Base-by-base conservation (phyloP, 441 rosid genomes). In the Brassica hybrid region DNA sequence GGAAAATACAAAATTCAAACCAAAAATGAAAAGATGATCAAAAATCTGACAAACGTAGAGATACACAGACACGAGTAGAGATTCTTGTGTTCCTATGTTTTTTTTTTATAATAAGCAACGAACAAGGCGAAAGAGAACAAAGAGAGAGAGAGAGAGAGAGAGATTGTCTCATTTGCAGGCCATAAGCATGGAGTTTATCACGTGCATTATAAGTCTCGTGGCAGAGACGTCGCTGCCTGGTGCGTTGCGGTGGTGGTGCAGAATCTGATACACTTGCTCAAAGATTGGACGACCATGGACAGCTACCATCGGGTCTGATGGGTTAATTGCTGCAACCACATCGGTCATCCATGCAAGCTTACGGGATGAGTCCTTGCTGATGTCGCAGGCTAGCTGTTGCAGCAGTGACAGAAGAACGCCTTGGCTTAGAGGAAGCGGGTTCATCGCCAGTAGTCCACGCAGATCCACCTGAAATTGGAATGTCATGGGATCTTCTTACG, bases 401-500 rank as follows among this genome's bases (percentile, higher is more conserved):
- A 43, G 14, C 50, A 43, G 34, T n/a, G n/a, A n/a, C n/a, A n/a
- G n/a, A n/a, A n/a, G n/a, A n/a, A n/a, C n/a, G n/a, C n/a, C n/a
- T n/a, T 30, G 94, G 85, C 92, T 88, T 74, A 90, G 63, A 1
- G 91, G 90, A 36, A 76, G 82, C 8, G 91, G 91, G 27, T 69
- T 76, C 67, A 80, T 78, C 1, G 81, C 65, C 58, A 90, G 36
- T 32, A 90, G 79, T 48, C 83, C 71, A 7, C 41, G 88, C 34
- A 86, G 83, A 85, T 88, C 90, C 70, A 86, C 91, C 91, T 90
- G 83, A 9, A 30, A 23, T 36, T 36, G 41, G 41, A 72, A 72
- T 32, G 8, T 59, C 73, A 72, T 38, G 45, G 1, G 6, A 36
- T 61, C 36, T 59, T 57, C n/a, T 25, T 25, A 56, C 18, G 30